Conservation (phyloP, 1,284 basidiomycete species). For the Papiliotrema fonsecae region DNA sequence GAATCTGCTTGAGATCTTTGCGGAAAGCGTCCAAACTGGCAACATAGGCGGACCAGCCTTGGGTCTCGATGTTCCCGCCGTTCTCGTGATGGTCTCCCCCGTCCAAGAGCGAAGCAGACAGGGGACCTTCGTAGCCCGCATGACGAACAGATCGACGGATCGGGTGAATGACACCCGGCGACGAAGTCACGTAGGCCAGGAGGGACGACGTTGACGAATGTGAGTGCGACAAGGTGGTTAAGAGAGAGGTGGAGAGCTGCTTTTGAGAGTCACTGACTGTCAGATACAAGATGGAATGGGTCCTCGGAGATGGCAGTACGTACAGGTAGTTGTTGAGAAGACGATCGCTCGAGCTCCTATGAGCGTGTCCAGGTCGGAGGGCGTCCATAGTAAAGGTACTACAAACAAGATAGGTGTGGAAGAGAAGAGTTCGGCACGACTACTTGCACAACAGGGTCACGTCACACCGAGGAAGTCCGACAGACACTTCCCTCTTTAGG, state of each 20-base stretch:
- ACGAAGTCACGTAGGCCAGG: slow-evolving; percentile 48
- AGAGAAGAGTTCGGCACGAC: no score
- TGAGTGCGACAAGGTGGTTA: slow-evolving; percentile 47
- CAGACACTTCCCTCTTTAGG: no score
- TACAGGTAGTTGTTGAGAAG: slow-evolving; percentile 48
- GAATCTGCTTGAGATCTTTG: slow-evolving; percentile 48
- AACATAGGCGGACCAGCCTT: slow-evolving; percentile 46
- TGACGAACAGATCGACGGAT: slow-evolving; percentile 45
- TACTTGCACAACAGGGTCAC: no score
- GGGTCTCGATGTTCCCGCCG: slow-evolving; percentile 20
- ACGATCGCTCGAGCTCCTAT: slow-evolving; percentile 44
- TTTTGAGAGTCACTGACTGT: slow-evolving; percentile 44
- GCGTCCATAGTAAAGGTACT: slow-evolving; percentile 43
- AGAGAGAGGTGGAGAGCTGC: slow-evolving; percentile 39
- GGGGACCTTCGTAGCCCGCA: slow-evolving; percentile 46
- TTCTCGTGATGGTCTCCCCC: slow-evolving; percentile 7
- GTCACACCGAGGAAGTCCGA: no score
- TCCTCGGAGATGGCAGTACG: slow-evolving; percentile 8
- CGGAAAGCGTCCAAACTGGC: slow-evolving; percentile 43
- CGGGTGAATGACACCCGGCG: slow-evolving; percentile 43
- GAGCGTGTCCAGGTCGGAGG: slow-evolving; percentile 41
- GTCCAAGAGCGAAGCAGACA: slow-evolving; percentile 27
- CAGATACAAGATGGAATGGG: slow-evolving; percentile 2
- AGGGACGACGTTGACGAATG: slow-evolving; percentile 48
- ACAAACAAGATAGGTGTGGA: no score